Conservation (phyloP, 257 asterid genomes). For the Echites panduratus region DNA sequence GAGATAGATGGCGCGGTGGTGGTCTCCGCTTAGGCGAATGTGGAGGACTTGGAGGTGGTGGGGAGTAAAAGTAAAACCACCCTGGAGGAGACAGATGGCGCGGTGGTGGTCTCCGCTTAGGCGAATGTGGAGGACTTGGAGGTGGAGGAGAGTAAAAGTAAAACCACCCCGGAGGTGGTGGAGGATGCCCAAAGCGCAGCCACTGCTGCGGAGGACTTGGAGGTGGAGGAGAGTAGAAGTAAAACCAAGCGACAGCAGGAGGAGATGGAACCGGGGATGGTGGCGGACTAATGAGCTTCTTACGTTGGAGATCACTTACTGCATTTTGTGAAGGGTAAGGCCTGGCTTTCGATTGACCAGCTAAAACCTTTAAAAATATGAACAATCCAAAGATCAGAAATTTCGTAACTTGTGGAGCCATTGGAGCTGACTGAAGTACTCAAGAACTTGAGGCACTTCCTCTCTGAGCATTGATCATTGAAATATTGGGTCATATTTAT, state of each 20-base stretch:
- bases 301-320: neutral
- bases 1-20: conserved; percentile 9
- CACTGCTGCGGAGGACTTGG: conserved; percentile 17
- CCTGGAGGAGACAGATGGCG: conserved; percentile 8
- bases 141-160: conserved; percentile 37
- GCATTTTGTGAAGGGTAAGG: neutral
- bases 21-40: conserved; percentile 10
- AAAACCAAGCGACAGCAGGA: conserved; percentile 22
- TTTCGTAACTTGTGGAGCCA: neutral
- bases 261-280: conserved; percentile 1
- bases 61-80: conserved; percentile 33
- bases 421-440: neutral
- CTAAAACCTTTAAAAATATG: neutral
- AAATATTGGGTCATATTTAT: conserved; percentile 4
- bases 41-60: conserved; percentile 29
- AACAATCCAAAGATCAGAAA: neutral
- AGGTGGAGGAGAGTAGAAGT: conserved; percentile 36
- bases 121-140: conserved; percentile 19
- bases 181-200: conserved; percentile 7
- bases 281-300: neutral
- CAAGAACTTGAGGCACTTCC: neutral
- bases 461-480: neutral
- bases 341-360: conserved; percentile 1
- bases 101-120: neutral
- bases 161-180: conserved; percentile 28